Evolutionary conservation across 1,284 basidiomycete species (phyloP), one percentile per base, ranked within the genome.

Genomic region (Melampsora americana): DNA sequence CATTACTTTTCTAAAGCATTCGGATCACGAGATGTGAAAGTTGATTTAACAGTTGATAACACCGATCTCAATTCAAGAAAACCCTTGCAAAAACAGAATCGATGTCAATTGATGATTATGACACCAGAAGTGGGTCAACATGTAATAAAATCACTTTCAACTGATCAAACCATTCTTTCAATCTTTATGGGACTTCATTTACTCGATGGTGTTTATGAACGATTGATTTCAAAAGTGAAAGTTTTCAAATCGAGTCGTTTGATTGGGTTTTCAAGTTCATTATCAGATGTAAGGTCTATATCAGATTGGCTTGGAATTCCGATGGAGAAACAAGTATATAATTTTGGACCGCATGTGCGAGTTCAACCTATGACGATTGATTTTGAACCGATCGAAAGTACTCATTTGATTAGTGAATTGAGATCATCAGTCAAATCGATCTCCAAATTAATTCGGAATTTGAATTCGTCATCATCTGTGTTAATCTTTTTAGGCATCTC

Each of bases 371-470:
- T 99, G 23, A 85, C 86, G 4, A 87, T 89, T 14, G 86, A 86
- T 18, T 87, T 90, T 28, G 89, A 92, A 78, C 87, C 92, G 0
- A 97, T 97, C 84, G 90, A 90, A 35, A 90, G 94, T 71, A 88
- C 93, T 0, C 90, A 95, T 80, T 95, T 93, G 4, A 87, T 90
- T 0, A 89, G 91, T 0, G 85, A 98, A 35, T 90, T 95, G 84
- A 95, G 95, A 80, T 87, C 90, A 1, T 96, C 99, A 90, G 87
- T 91, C 66, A 96, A 95, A 82, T 94, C 96, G 5, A 89, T 90
- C 0, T 93, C 95, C 82, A 82, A 83, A 69, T 78, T 79, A 64
- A 80, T 83, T 69, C 79, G 80, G 62, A 88, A 56, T 56, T 56
- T 83, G 11, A 68, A 28, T 39, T 26, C 48, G 42, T 85, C 85